These are phyloP conservation scores for Blastomyces gilchristii DNA, from an alignment of 2,329 filamentous ascomycete species.

Conservation along the genomic window DNA sequence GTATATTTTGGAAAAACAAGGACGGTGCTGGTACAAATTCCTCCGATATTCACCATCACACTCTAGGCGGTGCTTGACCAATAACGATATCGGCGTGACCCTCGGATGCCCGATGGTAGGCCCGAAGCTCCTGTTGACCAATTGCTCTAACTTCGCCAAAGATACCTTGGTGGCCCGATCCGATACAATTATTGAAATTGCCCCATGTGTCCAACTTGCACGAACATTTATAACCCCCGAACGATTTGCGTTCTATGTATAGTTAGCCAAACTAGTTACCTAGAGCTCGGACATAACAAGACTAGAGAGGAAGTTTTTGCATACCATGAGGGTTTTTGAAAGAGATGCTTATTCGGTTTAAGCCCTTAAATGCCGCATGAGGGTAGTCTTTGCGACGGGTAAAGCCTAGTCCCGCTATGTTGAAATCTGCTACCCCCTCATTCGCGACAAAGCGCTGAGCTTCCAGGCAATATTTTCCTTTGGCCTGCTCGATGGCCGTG, in stretches of 20 bases:
- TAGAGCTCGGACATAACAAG: not conserved
- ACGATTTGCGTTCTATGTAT: not conserved
- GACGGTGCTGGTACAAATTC: no score
- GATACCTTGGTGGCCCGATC: conserved; percentile 1
- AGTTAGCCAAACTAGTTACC: not conserved
- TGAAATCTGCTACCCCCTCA: not conserved
- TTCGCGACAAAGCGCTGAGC: conserved; percentile 4
- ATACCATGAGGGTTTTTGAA: not conserved
- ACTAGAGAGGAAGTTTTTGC: not conserved
- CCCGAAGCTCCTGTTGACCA: conserved; percentile 4
- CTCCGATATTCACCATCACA: not conserved
- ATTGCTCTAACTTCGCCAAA: conserved; percentile 4
- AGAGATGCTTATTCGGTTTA: conserved; percentile 5
- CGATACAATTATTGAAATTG: conserved; percentile 3
- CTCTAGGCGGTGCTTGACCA: conserved; percentile 2
- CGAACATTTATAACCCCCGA: conserved; percentile 2
- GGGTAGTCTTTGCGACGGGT: conserved; percentile 3
- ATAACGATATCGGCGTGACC: not conserved
- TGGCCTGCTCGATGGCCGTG: conserved; percentile 2
- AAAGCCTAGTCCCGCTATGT: not conserved
- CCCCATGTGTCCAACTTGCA: conserved; percentile 1
- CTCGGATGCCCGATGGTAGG: not conserved
- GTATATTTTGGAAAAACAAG: no score
- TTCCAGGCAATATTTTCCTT: not conserved
- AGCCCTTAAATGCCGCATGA: not conserved